Evolutionary conservation across 495 filamentous ascomycete genomes (phyloP), one percentile per base, ranked within the genome.

Genomic region (Talaromyces wortmannii): DNA sequence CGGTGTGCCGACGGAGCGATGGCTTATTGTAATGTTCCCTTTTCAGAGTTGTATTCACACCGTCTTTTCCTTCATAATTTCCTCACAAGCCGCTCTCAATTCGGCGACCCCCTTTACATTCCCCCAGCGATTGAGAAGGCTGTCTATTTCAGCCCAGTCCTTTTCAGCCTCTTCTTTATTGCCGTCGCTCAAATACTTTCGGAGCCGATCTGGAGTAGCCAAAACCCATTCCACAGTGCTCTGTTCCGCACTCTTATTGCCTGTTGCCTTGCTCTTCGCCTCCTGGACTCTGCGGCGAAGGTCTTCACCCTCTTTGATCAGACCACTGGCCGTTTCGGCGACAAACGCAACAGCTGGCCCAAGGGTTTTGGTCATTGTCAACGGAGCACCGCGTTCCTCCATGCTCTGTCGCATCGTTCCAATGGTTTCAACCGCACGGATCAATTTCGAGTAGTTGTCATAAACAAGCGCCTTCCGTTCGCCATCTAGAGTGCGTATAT

Each of bases 391-490:
- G 0, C 72, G 64, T 17, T 76, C 69, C 59, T 74, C 73, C 76
- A 71, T 74, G 76, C 83, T 75, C 52, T 62, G 64, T 13, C 73
- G 64, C 74, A 78, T 76, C 66, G 85, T 87, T 23, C 89, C 81
- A 64, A 98, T 98, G 11, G 92, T 97, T 67, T 96, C 91, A 12
- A 95, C 97, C 13, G 94, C 94, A 15, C 83, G 81, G 58, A 98
- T 97, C 62, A 98, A 73, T 74, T 97, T 97, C 58, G 84, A 89
- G 69, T 97, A 98, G 67, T 98, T 98, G 68, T 98, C 94, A 67
- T 98, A 98, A 5, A 98, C 94, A 43, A 98, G 75, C 18, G 94
- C 91, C 70, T 98, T 98, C 63, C 90, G 84, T 75, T 98, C 94
- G 17, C 92, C 92, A 63, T 97, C 94, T 15, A 97, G 78, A 2